Conservation (phyloP, 2,329 filamentous ascomycete species). For the Calonectria crousiana region DNA sequence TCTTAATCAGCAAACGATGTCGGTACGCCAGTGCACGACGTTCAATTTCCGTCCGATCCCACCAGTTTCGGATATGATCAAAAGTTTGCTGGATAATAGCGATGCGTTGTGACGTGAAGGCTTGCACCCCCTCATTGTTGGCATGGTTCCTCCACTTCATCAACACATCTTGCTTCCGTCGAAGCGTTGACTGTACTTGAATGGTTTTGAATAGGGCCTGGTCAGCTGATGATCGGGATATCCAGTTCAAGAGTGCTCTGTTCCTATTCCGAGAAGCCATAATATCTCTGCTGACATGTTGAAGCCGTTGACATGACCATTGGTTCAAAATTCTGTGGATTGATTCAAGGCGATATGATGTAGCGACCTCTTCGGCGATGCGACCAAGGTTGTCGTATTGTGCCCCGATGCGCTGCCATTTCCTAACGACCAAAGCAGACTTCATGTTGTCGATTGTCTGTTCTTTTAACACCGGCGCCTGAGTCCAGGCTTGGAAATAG, state of each 20-base stretch:
- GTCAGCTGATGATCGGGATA: constrained; percentile 26
- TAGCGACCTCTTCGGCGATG: constrained; percentile 39
- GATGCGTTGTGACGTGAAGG: constrained; percentile 30
- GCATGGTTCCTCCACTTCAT: constrained; percentile 39
- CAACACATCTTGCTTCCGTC: constrained; percentile 31
- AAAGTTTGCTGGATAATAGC: constrained; percentile 38
- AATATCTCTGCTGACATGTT: constrained; percentile 36
- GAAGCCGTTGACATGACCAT: constrained; percentile 45
- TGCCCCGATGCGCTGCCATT: constrained; percentile 47
- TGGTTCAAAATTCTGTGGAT: constrained; percentile 37
- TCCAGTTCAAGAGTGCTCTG: constrained; percentile 41
- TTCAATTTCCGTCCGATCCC: constrained; percentile 45
- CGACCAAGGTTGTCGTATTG: constrained; percentile 45
- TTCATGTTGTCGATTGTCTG: constrained; percentile 48
- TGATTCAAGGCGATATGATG: constrained; percentile 36
- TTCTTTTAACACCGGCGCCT: constrained; percentile 46
- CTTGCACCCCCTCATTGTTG: constrained; percentile 18
- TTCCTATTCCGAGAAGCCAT: constrained; percentile 31
- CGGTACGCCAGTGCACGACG: constrained; percentile 42
- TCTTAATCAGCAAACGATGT: constrained; percentile 33
- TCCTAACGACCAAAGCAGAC: constrained; percentile 46
- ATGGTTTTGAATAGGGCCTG: constrained; percentile 34
- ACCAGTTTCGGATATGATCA: constrained; percentile 46
- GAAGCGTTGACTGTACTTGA: constrained; percentile 26
- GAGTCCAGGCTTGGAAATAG: constrained; percentile 53